phyloP scores from a whole-genome alignment of 352 stramenopile genomes.

The Globisporangium ultimum region DNA sequence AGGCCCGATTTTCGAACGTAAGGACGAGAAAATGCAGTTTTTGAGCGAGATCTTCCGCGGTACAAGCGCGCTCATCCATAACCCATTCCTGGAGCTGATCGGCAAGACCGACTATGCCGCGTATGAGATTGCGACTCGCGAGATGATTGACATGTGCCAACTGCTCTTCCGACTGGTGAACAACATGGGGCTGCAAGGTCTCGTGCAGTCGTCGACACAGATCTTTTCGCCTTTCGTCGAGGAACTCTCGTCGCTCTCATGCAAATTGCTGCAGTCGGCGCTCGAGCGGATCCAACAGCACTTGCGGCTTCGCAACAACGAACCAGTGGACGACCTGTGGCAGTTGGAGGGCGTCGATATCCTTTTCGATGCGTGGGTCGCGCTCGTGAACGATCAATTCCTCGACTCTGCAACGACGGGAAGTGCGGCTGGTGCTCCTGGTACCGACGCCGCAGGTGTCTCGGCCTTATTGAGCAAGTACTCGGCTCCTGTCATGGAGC shows the following conservation, averaged over 20 bases:
- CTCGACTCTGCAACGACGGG: slow-evolving; percentile 29
- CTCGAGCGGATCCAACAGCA: slow-evolving; percentile 64
- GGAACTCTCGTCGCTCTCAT: slow-evolving; percentile 65
- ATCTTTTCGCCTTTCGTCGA: slow-evolving; percentile 65
- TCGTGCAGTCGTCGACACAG: slow-evolving; percentile 34
- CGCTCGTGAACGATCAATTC: slow-evolving; percentile 57
- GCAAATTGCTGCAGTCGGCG: slow-evolving; percentile 63
- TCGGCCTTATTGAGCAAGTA: slow-evolving; percentile 46
- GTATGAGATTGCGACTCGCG: slow-evolving; percentile 67
- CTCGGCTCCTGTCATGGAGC: slow-evolving; percentile 58
- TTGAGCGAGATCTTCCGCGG: slow-evolving; percentile 66
- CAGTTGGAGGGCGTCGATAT: slow-evolving; percentile 79
- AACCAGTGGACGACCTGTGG: slow-evolving; percentile 75
- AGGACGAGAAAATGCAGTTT: slow-evolving; percentile 63
- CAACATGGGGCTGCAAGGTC: slow-evolving; percentile 62
- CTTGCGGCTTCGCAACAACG: slow-evolving; percentile 32
- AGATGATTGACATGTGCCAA: slow-evolving; percentile 85
- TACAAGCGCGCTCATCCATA: slow-evolving; percentile 57
- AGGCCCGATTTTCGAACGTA: slow-evolving; percentile 64
- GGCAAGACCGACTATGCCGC: slow-evolving; percentile 53
- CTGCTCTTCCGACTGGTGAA: slow-evolving; percentile 73
- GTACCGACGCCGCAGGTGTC: slow-evolving; percentile 30
- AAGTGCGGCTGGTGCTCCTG: background rate
- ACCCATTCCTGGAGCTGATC: slow-evolving; percentile 74
- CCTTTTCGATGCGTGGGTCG: slow-evolving; percentile 77